Base-by-base conservation (phyloP, 1,284 basidiomycete genomes). In the Ganoderma multipileum region DNA sequence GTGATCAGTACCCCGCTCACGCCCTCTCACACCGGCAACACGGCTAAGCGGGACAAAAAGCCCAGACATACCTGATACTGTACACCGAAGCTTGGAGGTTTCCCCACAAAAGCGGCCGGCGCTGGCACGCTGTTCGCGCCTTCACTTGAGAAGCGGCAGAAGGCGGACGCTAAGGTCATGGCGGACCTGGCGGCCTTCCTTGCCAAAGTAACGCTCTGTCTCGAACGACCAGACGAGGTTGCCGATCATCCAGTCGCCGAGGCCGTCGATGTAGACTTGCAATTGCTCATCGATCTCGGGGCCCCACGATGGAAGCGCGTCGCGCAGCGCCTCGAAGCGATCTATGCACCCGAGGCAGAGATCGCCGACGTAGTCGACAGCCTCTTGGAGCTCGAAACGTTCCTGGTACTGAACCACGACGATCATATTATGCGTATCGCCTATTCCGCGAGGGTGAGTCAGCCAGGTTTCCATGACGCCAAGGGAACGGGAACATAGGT, bases 341-440 rank as follows among this genome's bases (percentile, higher is more conserved):
- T 82, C 79, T 72, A 82, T 80, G 65, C 81, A 79, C 47, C 76
- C 70, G 68, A 79, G 75, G 76, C 81, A 83, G 67, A 83, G 76
- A 26, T 78, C 75, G 47, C 82, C 82, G 38, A 83, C 79, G 71
- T 81, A 82, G 72, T 84, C 80, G 50, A 83, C 76, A 41, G 83
- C 81, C 59, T 75, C 76, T 71, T 84, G 83, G 5, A 83, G 76
- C 65, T 75, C 76, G 38, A 83, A 75, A 28, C 78, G 77, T 30
- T 82, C 74, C 38, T 79, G 76, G 50, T 70, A 60, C 76, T 81
- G 81, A 36, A 82, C 76, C 64, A 83, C 79, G 20, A 78, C 76
- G 67, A 84, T 78, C 79, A 83, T 81, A 76, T 83, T 84, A 75
- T 84, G 82, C 33, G 79, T 83, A 68, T 83, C 82, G 44, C 82